Percentiles rank a stretch among this genome's conserved stretches.
These are phyloP conservation scores for Zymoseptoria crescenta DNA, from an alignment of 2,329 filamentous ascomycete genomes.

Conservation along the genomic window DNA sequence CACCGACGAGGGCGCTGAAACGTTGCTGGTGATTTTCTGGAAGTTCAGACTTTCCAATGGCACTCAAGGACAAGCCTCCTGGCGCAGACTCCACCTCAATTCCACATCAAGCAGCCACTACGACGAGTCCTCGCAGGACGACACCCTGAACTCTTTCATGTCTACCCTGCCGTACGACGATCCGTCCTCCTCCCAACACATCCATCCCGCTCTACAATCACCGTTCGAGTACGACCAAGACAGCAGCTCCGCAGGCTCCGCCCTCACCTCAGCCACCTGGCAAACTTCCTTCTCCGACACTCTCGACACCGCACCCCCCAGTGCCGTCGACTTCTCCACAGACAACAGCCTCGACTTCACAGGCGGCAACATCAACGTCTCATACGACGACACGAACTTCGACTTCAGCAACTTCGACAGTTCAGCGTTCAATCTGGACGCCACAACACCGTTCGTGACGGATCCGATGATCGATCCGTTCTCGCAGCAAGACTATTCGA, in stretches of 20 bases:
- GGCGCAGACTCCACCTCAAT: constrained; percentile 21
- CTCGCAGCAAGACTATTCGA: constrained; percentile 8
- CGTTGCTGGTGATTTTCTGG: constrained; percentile 26
- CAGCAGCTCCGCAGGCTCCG: constrained; percentile 15
- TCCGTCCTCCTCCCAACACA: constrained; percentile 4
- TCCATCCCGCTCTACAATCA: constrained; percentile 19
- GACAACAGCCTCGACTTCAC: constrained; percentile 35
- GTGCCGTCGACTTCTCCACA: constrained; percentile 9
- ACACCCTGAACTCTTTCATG: constrained; percentile 20
- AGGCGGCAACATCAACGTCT: constrained; percentile 34
- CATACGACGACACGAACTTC: constrained; percentile 28
- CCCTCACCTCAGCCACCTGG: constrained; percentile 24
- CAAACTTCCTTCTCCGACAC: constrained; percentile 13
- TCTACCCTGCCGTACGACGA: constrained; percentile 9
- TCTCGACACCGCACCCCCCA: constrained; percentile 10
- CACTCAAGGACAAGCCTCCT: constrained; percentile 20
- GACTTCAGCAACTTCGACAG: constrained; percentile 23
- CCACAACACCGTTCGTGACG: constrained; percentile 12
- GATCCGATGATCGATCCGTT: constrained; percentile 21
- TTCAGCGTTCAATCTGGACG: constrained; percentile 24
- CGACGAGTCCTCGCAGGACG: constrained; percentile 5
- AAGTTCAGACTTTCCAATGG: constrained; percentile 20
- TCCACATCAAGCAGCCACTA: not conserved
- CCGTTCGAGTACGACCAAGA: constrained; percentile 27
- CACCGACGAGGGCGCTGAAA: constrained; percentile 21